Evolutionary conservation across 2,329 filamentous ascomycete genomes (phyloP), one percentile per base, ranked within the genome.

Genomic region (Aspergillus flavus): DNA sequence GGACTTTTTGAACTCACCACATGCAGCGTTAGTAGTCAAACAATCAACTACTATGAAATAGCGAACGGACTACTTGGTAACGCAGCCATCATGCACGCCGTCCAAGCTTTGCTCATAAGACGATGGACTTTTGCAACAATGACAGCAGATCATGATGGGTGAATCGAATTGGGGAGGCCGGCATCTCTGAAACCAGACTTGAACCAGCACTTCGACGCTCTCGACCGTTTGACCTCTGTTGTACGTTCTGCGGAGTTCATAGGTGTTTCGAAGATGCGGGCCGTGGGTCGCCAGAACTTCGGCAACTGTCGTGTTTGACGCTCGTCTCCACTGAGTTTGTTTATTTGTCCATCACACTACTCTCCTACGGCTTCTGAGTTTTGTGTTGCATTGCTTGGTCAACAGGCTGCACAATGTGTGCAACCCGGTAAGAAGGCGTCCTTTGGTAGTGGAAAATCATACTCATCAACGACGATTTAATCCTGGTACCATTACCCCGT

Each of bases 301-400:
- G 7, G 16, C 39, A 4, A 9, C 7, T 6, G 16, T 36, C 16
- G 6, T 14, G 34, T 41, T 41, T 41, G 6, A 19, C 19, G 3
- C 6, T 10, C 16, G 0, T 41, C 39, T n/a, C 39, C 39, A n/a
- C 14, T 2, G 36, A 39, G 6, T 39, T 39, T 16, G 14, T 39
- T 39, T 32, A 1, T 3, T 36, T 4, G 34, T 36, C 5, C 36
- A 7, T 19, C 36, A 19, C 16, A 39, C 6, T 11, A 19, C 1
- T 1, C 16, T 19, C 2, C 0, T 1, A 41, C 6, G 16, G 36
- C 1, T 7, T 19, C 2, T 1, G 16, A n/a, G 16, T 2, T 41
- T 7, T 2, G 19, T 1, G 16, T 41, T 41, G 6, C 1, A 6
- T 41, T 41, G 6, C 1, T 19, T 9, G 6, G 36, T 19, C 16